These are phyloP conservation scores for Allantophomopsis cytisporea DNA, from an alignment of 2,329 filamentous ascomycete genomes.

Conservation along the genomic window DNA sequence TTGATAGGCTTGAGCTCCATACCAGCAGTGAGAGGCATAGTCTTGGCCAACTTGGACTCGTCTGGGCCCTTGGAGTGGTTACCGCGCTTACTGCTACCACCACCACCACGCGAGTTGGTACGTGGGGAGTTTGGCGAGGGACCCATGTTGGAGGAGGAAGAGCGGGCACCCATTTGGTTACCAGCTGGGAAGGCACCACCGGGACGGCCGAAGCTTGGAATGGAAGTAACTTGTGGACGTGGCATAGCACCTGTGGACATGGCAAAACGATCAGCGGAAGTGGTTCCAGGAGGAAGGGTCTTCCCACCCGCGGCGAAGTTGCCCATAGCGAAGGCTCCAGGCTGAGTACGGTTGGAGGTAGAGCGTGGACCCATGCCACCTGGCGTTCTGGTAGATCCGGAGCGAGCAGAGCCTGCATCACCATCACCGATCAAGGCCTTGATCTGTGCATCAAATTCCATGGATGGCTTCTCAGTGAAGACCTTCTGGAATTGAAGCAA, in stretches of 20 bases:
- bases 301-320: constrained; percentile 44
- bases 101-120: constrained; percentile 42
- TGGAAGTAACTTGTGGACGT: constrained; percentile 31
- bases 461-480: constrained; percentile 90
- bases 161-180: constrained; percentile 50
- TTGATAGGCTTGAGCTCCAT: constrained; percentile 71
- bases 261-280: constrained; percentile 62
- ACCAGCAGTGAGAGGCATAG: constrained; percentile 82
- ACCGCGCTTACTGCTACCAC: constrained; percentile 49
- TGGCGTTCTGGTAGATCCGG: constrained; percentile 47
- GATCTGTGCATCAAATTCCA: constrained; percentile 87
- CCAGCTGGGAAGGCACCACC: constrained; percentile 50
- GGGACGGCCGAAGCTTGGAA: constrained; percentile 46
- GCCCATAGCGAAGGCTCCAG: constrained; percentile 52
- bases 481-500: constrained; percentile 91
- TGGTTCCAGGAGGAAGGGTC: constrained; percentile 62
- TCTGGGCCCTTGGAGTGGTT: constrained; percentile 32
- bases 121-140: constrained; percentile 60
- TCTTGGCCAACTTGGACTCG: constrained; percentile 55
- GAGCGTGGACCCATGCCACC: constrained; percentile 32
- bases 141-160: constrained; percentile 41
- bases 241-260: constrained; percentile 40
- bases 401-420: constrained; percentile 47
- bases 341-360: constrained; percentile 34
- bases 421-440: constrained; percentile 73